Percentiles rank a stretch among this genome's conserved stretches.
Evolutionary conservation across 2,329 filamentous ascomycete genomes (phyloP).

Genomic region (Cyclaneusma minus): DNA sequence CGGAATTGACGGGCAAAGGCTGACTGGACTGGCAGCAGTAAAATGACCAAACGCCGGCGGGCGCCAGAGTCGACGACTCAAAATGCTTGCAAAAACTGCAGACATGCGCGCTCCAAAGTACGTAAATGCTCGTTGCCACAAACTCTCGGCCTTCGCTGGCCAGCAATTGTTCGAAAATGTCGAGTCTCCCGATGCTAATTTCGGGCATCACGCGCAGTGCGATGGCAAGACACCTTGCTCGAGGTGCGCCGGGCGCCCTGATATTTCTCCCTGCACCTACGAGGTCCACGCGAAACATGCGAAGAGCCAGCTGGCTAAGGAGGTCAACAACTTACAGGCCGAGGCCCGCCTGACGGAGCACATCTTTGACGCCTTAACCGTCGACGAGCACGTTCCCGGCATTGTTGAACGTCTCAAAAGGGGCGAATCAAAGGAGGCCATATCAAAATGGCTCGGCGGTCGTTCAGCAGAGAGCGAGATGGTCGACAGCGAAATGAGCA

Average conservation of each 20-base stretch:
- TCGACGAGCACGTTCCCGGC: conserved; percentile 14
- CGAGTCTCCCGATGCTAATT: not conserved
- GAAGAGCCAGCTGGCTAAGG: conserved; percentile 18
- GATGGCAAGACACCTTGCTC: conserved; percentile 19
- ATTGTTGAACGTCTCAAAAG: conserved; percentile 16
- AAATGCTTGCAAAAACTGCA: conserved; percentile 21
- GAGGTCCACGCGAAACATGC: conserved; percentile 20
- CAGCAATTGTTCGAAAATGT: not conserved
- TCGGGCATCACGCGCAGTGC: conserved; percentile 11
- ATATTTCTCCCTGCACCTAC: conserved; percentile 16
- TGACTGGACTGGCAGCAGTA: too few relatives aligned
- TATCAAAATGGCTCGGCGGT: conserved; percentile 15
- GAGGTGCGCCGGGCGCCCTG: conserved; percentile 14
- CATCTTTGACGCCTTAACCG: conserved; percentile 15
- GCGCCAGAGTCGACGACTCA: conserved; percentile 18
- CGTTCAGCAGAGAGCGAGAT: conserved; percentile 9
- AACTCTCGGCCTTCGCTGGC: not conserved
- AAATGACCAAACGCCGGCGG: conserved; percentile 17
- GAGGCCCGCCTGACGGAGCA: conserved; percentile 15
- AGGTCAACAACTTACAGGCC: conserved; percentile 16
- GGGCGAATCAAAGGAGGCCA: conserved; percentile 14
- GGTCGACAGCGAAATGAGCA: not conserved
- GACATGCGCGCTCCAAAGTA: conserved; percentile 21
- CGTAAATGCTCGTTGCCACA: conserved; percentile 4
- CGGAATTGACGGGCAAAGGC: too few relatives aligned